A percentile compares a stretch with the other conserved stretches of the same genome.
Evolutionary conservation across 306 rosid genomes (phyloP).

Genomic region (Betula pendula): DNA sequence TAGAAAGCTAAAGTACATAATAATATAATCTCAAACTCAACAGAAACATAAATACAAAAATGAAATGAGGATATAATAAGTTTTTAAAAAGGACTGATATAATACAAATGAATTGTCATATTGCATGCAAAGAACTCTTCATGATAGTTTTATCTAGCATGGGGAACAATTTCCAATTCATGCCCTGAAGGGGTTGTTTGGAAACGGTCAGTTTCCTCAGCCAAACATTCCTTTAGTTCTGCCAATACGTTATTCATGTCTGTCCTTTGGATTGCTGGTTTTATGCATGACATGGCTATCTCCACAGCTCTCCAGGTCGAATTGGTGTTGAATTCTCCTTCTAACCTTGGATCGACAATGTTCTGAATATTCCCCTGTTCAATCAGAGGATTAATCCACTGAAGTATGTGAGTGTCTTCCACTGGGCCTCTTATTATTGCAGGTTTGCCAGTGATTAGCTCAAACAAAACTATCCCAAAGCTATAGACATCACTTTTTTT

Average conservation of each 20-base stretch:
- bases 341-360: slow-evolving; percentile 19
- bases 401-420: neutral
- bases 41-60: neutral
- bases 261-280: slow-evolving; percentile 27
- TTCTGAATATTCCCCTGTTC: slow-evolving; percentile 17
- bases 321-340: slow-evolving; percentile 16
- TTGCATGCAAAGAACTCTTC: neutral
- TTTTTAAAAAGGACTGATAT: neutral
- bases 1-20: neutral
- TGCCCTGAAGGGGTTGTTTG: neutral
- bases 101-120: neutral
- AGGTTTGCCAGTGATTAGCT: slow-evolving; percentile 23
- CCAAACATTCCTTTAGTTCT: slow-evolving; percentile 33
- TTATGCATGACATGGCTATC: slow-evolving; percentile 29
- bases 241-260: slow-evolving; percentile 30
- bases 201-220: neutral
- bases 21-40: neutral
- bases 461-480: slow-evolving; percentile 28
- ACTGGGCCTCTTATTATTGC: slow-evolving; percentile 9
- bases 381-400: slow-evolving; percentile 7
- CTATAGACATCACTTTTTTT: slow-evolving; percentile 31
- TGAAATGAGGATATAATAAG: neutral
- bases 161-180: neutral
- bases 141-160: neutral
- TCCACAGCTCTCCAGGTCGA: slow-evolving; percentile 34